These are phyloP conservation scores for Eucalyptus urophylla DNA, from an alignment of 345 rosid genomes.

Conservation along the genomic window DNA sequence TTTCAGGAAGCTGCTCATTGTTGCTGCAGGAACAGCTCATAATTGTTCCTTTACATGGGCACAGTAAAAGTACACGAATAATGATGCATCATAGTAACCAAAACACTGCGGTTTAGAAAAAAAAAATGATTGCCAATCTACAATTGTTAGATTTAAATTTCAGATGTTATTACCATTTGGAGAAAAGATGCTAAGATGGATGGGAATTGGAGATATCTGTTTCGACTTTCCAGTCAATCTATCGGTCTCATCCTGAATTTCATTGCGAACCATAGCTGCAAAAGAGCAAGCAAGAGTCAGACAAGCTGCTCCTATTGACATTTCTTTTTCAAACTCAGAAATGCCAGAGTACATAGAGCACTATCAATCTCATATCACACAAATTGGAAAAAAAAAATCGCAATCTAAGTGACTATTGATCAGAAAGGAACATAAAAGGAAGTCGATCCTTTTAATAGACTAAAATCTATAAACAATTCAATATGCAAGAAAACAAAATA, in stretches of 20 bases:
- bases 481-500: neutral
- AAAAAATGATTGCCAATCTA: neutral
- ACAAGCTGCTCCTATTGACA: neutral
- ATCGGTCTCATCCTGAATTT: conserved; percentile 64
- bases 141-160: neutral
- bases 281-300: neutral
- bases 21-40: neutral
- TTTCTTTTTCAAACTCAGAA: neutral
- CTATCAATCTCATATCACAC: neutral
- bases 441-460: neutral
- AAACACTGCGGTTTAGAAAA: neutral
- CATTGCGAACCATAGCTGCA: conserved; percentile 47
- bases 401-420: neutral
- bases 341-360: neutral
- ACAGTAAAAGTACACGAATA: neutral
- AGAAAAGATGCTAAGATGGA: conserved; percentile 54
- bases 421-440: neutral
- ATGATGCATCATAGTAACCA: neutral
- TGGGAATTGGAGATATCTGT: conserved; percentile 51
- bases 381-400: neutral
- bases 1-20: neutral
- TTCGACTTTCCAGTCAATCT: conserved; percentile 44
- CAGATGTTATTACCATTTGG: conserved; percentile 23
- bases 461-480: neutral
- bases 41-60: neutral